Base-by-base conservation (phyloP, 179 eudicot genomes). In the Beta lomatogona region DNA sequence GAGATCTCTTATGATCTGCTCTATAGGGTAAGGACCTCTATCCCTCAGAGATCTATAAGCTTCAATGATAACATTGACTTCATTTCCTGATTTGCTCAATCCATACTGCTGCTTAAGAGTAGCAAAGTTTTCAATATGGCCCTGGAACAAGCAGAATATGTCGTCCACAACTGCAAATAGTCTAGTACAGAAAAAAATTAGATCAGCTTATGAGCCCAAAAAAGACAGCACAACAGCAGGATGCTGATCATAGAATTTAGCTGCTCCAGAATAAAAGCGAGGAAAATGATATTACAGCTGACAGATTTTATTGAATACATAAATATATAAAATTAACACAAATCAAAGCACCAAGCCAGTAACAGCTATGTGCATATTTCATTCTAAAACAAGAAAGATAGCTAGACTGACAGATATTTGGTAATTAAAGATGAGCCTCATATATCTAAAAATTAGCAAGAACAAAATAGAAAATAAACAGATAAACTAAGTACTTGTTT, bases 1-100 rank as follows among this genome's bases (percentile, higher is more conserved):
- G 76, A 95, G 83, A 84, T 93, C 98, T 80, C 92, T 91, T 72
- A 95, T 86, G 77, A 95, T 97, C 71, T 95, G 95, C 78, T 91
- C 98, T 1, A 91, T 90, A 76, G 98, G 99, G 83, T 94, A 95
- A 50, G 99, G 99, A 79, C 98, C 99, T 83, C 98, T 89, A 79
- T 95, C 99, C 90, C 99, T 92, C 75, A 92, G 83, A 71, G 94
- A 89, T 77, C 98, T 85, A 89, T 92, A 94, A 73, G 98, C 97
- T 83, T 95, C 99, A 58, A 95, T 90, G 76, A 95, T 89, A 64
- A 95, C 89, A 82, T 91, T 92, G 50, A 92, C 98, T 85, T 95
- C 98, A 78, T 94, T 91, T 73, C 93, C 97, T 0, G 91, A 73
- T 91, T 95, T 94, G 89, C 80, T 89, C 77, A 92, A 80, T 44